phyloP scores from a whole-genome alignment of 257 asterid species.

The Schizonepeta tenuifolia region DNA sequence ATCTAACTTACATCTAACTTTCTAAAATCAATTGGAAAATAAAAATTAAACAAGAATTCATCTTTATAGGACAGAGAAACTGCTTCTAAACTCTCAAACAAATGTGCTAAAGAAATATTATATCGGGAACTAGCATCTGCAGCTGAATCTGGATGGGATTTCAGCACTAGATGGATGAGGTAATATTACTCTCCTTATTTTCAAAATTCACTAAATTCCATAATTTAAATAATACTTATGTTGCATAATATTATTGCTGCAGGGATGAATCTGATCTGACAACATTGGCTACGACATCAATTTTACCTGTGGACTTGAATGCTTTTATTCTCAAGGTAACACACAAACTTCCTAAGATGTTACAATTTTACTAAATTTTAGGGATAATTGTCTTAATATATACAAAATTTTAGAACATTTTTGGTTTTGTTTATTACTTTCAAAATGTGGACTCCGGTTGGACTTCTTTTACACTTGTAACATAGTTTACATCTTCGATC shows the following conservation, averaged over 20 bases:
- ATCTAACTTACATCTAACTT: neutral
- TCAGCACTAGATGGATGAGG: slow-evolving; percentile 98
- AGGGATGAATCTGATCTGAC: slow-evolving; percentile 77
- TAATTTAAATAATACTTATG: neutral
- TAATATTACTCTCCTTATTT: slow-evolving; percentile 18
- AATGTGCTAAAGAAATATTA: slow-evolving; percentile 50
- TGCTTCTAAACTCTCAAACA: slow-evolving; percentile 65
- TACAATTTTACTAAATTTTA: too few species aligned
- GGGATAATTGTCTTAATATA: too few species aligned
- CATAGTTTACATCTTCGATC: too few species aligned
- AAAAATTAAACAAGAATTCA: neutral
- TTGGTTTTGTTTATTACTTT: too few species aligned
- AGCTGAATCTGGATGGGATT: slow-evolving; percentile 99
- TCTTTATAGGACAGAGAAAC: slow-evolving; percentile 65
- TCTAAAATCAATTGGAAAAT: too few species aligned
- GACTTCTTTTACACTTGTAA: too few species aligned
- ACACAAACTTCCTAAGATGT: neutral
- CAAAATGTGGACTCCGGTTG: too few species aligned
- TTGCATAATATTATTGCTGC: neutral
- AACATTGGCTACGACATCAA: slow-evolving; percentile 67
- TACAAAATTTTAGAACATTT: too few species aligned
- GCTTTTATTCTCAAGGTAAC: slow-evolving; percentile 76
- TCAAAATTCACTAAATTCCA: neutral
- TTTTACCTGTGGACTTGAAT: slow-evolving; percentile 91
- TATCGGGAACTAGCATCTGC: slow-evolving; percentile 85